Conservation (phyloP, 495 filamentous ascomycete genomes). For the Penicillium cosmopolitanum region DNA sequence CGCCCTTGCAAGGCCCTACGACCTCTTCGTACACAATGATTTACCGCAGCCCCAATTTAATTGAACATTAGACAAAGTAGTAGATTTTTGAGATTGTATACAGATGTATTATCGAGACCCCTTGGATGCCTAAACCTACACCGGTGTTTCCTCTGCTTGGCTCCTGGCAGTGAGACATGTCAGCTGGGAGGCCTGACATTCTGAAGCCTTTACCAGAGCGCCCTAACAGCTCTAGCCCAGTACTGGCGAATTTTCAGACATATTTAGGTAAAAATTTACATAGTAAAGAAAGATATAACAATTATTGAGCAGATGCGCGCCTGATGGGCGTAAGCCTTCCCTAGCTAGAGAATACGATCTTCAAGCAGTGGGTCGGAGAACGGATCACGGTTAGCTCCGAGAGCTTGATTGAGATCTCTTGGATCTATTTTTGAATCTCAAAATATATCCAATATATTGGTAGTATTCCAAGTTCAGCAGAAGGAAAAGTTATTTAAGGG, state of each 20-base stretch:
- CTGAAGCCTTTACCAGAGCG: neutral
- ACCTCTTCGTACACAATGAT: too few species aligned
- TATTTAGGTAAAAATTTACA: neutral
- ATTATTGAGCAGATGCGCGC: neutral
- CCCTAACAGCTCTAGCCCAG: neutral
- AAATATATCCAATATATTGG: neutral
- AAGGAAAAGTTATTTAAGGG: neutral
- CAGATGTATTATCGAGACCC: neutral
- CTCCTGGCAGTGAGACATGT: neutral
- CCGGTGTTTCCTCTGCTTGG: neutral
- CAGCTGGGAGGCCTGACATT: neutral
- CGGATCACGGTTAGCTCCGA: neutral
- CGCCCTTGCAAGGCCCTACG: too few species aligned
- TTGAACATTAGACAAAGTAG: too few species aligned
- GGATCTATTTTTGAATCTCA: neutral
- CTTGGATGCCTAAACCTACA: neutral
- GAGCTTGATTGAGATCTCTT: neutral
- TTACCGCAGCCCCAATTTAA: too few species aligned
- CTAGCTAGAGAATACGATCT: neutral
- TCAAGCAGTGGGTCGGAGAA: neutral
- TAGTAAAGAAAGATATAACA: neutral
- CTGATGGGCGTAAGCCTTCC: neutral
- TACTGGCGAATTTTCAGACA: neutral
- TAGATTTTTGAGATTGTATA: too few species aligned
- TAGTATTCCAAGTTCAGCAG: neutral